phyloP scores from a whole-genome alignment of 768 basidiomycete species.

The Boletus subparvulus region DNA sequence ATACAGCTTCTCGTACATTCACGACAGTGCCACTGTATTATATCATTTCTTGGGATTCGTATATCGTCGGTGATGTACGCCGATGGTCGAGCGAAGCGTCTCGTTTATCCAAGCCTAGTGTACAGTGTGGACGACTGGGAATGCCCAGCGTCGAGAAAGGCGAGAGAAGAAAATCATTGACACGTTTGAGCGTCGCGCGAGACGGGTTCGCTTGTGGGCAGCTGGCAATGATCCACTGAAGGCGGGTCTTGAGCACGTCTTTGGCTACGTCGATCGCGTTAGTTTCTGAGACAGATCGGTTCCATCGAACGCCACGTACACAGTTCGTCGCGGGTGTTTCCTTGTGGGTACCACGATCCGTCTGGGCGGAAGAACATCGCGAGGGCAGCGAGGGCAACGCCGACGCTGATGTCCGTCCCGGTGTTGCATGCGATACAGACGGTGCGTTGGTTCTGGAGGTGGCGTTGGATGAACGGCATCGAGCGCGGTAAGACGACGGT shows the following conservation, averaged over 20 bases:
- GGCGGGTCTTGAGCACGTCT: conserved; percentile 60
- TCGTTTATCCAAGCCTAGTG: background rate
- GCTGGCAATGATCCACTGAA: conserved; percentile 85
- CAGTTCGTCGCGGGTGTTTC: conserved; percentile 4
- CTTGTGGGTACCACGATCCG: conserved; percentile 35
- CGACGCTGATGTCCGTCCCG: conserved; percentile 63
- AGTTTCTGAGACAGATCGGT: background rate
- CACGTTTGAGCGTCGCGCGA: conserved; percentile 72
- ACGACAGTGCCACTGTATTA: background rate
- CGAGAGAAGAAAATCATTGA: conserved; percentile 73
- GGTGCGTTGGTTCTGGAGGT: conserved; percentile 36
- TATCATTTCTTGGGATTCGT: background rate
- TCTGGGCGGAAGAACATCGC: conserved; percentile 57
- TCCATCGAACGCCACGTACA: conserved; percentile 21
- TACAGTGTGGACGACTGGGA: background rate
- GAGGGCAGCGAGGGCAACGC: conserved; percentile 59
- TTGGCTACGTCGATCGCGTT: conserved; percentile 43
- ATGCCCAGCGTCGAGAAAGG: conserved; percentile 2
- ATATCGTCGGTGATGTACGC: background rate
- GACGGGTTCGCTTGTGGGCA: conserved; percentile 80
- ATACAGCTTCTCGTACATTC: background rate
- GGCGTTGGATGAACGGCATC: conserved; percentile 43
- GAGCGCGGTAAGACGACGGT: conserved; percentile 47
- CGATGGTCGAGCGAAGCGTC: background rate
- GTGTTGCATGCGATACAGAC: conserved; percentile 55